A percentile compares a stretch with the other conserved stretches of the same genome.
These are phyloP conservation scores for Cystoderma amianthinum DNA, from an alignment of 768 basidiomycete genomes.

Conservation along the genomic window DNA sequence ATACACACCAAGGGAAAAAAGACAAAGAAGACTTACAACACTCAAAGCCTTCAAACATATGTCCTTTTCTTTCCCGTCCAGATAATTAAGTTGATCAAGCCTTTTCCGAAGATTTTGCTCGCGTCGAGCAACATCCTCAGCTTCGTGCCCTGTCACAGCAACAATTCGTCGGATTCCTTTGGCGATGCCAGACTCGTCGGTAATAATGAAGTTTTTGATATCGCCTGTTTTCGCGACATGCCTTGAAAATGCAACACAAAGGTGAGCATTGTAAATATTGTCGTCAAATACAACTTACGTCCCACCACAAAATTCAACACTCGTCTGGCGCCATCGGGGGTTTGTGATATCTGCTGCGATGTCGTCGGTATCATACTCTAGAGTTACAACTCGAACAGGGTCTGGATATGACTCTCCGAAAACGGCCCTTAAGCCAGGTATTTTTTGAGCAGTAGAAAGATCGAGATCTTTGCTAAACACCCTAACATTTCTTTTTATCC, in stretches of 20 bases:
- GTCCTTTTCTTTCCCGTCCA: slow-evolving; percentile 79
- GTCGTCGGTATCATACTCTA: slow-evolving; percentile 84
- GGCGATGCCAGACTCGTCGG: slow-evolving; percentile 94
- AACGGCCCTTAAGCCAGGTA: slow-evolving; percentile 92
- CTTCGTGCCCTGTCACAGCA: slow-evolving; percentile 93
- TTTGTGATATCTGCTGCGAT: slow-evolving; percentile 82
- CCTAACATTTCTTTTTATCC: slow-evolving; percentile 85
- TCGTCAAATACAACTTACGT: slow-evolving; percentile 55
- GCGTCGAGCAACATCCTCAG: slow-evolving; percentile 67
- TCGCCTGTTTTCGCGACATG: slow-evolving; percentile 96
- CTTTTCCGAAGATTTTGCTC: slow-evolving; percentile 57
- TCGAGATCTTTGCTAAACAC: slow-evolving; percentile 87
- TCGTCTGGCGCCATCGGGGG: slow-evolving; percentile 85
- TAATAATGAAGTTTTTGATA: slow-evolving; percentile 94
- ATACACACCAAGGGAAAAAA: slow-evolving; percentile 1
- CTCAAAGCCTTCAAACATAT: slow-evolving; percentile 75
- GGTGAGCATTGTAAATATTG: not conserved
- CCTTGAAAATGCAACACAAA: slow-evolving; percentile 25
- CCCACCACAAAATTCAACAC: slow-evolving; percentile 97
- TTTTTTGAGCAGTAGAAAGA: slow-evolving; percentile 71
- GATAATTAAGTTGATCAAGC: slow-evolving; percentile 53
- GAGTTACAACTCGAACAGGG: slow-evolving; percentile 90
- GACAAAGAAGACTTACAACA: slow-evolving; percentile 41
- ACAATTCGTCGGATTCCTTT: slow-evolving; percentile 95
- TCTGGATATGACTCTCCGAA: slow-evolving; percentile 98